phyloP scores from a whole-genome alignment of 768 basidiomycete genomes.

The Leccinum imitatum region DNA sequence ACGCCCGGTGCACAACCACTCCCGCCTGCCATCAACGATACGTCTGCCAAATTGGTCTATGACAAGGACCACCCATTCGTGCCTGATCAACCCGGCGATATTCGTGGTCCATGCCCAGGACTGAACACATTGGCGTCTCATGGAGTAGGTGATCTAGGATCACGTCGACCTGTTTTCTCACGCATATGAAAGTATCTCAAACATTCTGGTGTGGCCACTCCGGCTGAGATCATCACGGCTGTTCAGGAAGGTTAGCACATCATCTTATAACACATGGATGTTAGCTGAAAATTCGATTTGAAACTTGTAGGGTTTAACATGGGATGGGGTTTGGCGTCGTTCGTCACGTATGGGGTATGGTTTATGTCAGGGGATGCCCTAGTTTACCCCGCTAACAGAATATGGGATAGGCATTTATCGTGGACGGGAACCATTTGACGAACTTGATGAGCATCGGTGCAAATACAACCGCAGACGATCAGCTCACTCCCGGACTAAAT shows the following conservation, averaged over 20 bases:
- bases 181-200: slow-evolving; percentile 18
- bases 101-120: slow-evolving; percentile 28
- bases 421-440: slow-evolving; percentile 29
- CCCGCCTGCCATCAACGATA: slow-evolving; percentile 24
- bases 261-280: background rate
- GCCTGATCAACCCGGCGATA: slow-evolving; percentile 17
- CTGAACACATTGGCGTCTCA: slow-evolving; percentile 26
- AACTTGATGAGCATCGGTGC: slow-evolving; percentile 29
- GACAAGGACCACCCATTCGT: slow-evolving; percentile 20
- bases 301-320: slow-evolving; percentile 23
- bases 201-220: slow-evolving; percentile 21
- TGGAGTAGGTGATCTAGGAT: slow-evolving; percentile 19
- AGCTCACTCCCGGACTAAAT: slow-evolving; percentile 20
- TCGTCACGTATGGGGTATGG: slow-evolving; percentile 23
- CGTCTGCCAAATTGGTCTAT: slow-evolving; percentile 24
- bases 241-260: slow-evolving; percentile 22
- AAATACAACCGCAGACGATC: slow-evolving; percentile 15
- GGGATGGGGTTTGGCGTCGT: slow-evolving; percentile 22
- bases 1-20: slow-evolving; percentile 25
- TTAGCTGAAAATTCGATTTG: background rate
- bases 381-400: background rate
- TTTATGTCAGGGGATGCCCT: background rate
- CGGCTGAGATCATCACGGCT: slow-evolving; percentile 25
- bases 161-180: background rate
- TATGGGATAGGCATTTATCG: slow-evolving; percentile 20